Percentiles rank a stretch among this genome's conserved stretches.
phyloP scores from a whole-genome alignment of 2,329 filamentous ascomycete species.

The Colletotrichum sp. region DNA sequence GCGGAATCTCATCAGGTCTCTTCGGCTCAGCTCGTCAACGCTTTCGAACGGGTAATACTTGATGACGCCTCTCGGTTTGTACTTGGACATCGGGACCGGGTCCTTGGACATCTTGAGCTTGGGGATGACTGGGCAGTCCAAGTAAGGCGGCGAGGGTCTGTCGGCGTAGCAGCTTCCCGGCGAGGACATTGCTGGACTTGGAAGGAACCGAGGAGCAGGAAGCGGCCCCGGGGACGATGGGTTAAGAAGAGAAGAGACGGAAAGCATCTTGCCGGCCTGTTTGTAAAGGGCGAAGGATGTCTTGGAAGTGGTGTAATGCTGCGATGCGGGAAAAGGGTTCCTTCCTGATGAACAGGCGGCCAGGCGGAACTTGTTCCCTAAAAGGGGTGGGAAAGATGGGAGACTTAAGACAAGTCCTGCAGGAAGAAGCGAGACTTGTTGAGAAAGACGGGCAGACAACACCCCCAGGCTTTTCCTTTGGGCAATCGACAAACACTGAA shows the following conservation, averaged over 20 bases:
- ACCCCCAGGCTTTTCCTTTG: neutral
- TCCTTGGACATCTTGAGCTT: conserved; percentile 71
- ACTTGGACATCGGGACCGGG: conserved; percentile 65
- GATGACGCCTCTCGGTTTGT: conserved; percentile 68
- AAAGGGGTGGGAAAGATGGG: conserved; percentile 21
- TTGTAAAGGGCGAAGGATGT: conserved; percentile 8
- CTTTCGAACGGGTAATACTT: conserved; percentile 78
- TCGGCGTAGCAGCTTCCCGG: conserved; percentile 37
- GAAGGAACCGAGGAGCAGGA: conserved; percentile 45
- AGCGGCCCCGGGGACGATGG: conserved; percentile 53
- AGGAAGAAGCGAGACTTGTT: conserved; percentile 16
- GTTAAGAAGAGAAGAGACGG: conserved; percentile 71
- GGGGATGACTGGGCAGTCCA: conserved; percentile 32
- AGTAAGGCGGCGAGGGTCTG: conserved; percentile 29
- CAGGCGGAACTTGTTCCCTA: conserved; percentile 1
- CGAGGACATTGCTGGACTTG: conserved; percentile 43
- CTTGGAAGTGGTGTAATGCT: conserved; percentile 18
- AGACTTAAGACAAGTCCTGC: conserved; percentile 38
- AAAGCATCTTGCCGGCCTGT: conserved; percentile 58
- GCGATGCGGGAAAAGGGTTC: conserved; percentile 5
- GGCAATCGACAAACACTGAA: conserved; percentile 15
- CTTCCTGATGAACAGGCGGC: conserved; percentile 1
- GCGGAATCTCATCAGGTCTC: conserved; percentile 66
- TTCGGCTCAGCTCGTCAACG: conserved; percentile 60
- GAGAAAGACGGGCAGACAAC: conserved; percentile 19